Conservation (phyloP, 164 flowering plant genomes). For the Kalanchoe fedtschenkoi region DNA sequence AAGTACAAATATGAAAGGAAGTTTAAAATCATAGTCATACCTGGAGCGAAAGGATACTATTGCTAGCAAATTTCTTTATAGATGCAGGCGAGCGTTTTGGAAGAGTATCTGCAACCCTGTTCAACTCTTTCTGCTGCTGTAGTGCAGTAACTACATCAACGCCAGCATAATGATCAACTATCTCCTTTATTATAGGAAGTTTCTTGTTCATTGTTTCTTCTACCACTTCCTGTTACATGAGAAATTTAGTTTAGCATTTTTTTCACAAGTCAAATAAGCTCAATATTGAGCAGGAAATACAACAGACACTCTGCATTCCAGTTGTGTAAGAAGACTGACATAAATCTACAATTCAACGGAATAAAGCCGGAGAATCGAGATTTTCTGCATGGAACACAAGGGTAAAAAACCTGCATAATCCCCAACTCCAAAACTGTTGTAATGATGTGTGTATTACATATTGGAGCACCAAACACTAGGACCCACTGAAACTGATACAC, state of each 20-base stretch:
- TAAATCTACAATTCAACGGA: no score
- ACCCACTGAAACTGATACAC: background rate
- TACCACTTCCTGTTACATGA: constrained; percentile 11
- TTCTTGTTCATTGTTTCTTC: constrained; percentile 50
- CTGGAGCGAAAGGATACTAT: constrained; percentile 81
- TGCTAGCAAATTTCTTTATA: constrained; percentile 51
- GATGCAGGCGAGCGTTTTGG: constrained; percentile 59
- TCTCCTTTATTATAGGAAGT: constrained; percentile 11
- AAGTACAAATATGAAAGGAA: no score
- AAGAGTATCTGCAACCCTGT: constrained; percentile 66
- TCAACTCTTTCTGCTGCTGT: constrained; percentile 56
- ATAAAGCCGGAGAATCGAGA: background rate
- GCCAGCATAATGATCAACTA: constrained; percentile 67
- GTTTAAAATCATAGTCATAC: no score
- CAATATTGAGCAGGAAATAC: background rate
- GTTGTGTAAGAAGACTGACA: background rate
- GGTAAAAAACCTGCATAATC: no score
- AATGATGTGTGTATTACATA: no score
- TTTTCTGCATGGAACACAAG: background rate
- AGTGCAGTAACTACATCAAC: constrained; percentile 72
- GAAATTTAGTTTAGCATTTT: background rate
- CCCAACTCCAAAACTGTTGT: no score
- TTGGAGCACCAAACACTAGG: background rate
- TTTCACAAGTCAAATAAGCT: background rate
- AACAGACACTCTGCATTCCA: background rate